Base-by-base conservation (phyloP, 768 basidiomycete species). In the Kwoniella europaea region DNA sequence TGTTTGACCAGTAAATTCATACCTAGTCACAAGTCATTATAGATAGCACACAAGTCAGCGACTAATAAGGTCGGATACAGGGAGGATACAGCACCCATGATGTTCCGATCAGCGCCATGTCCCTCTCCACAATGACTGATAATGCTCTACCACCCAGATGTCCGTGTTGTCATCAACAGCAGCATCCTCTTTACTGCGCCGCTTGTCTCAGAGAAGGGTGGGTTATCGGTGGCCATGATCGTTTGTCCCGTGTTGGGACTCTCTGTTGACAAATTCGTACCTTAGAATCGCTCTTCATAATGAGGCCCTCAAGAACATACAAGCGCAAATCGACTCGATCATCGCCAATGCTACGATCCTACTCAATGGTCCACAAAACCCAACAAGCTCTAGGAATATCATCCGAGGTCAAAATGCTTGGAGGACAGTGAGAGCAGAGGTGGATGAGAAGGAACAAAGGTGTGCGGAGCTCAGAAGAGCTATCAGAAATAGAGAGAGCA, bases 381-480 rank as follows among this genome's bases (percentile, higher is more conserved):
- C 53, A 12, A 62, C 29, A n/a, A 54, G 41, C 7, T 42, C 12
- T 29, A 62, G 15, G 9, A 55, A 22, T 24, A 29, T 6, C 6
- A 16, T 46, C 70, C 16, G 27, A 53, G 68, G 70, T 12, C 12
- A 73, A 13, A 64, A 64, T 16, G 67, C 63, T 13, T 77, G 76
- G 76, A 35, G 76, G 9, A 16, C 44, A 4, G 65, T 80, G 0
- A 62, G 79, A 16, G 73, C 76, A 3, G 74, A 78, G 53, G 67
- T 80, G 7, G 76, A 71, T 4, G 55, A 53, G 1, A 41, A 24
- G 41, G 66, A 72, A 46, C 53, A 41, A n/a, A 55, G 72, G 27
- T 67, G 74, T 44, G 35, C 54, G 4, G 61, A 61, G 13, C 59
- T 76, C 12, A 67, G 35, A 15, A 27, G 52, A 46, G 18, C 55